Base-by-base conservation (phyloP, 176 grass and related monocot genomes). In the Juncus inflexus region DNA sequence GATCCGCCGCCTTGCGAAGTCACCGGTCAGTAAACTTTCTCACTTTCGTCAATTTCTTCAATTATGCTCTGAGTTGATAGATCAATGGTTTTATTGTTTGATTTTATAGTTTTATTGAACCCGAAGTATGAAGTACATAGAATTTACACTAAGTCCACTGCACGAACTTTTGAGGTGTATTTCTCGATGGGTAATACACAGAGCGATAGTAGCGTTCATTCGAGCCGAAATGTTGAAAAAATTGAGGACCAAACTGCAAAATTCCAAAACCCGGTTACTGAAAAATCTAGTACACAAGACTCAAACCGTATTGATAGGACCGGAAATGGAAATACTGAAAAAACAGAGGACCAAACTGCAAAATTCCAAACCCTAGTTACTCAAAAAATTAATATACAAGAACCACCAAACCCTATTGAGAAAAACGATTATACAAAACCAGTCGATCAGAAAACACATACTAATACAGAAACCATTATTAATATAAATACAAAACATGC, bases 131-230 rank as follows among this genome's bases (percentile, higher is more conserved):
- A 99, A 76, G 84, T 99, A 69, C 85, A 84, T 41, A 86, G 75
- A 61, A 78, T 99, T 10, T 99, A 99, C 60, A 74, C 86, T 10
- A 57, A 65, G 72, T 92, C 88, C 42, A 86, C 80, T 69, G 94
- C 83, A 77, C 72, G 80, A 67, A 78, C 80, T 77, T 99, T 80
- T 80, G 94, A 99, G 70, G 77, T 99, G 76, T 99, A 99, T 69
- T 89, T 80, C 77, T 72, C 83, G 63, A 80, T 75, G 66, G 65
- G n/a, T n/a, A n/a, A 35, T 40, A 19, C 49, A 10, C 49, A 61
- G 59, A 76, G 67, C 50, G 60, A 54, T 35, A 70, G 47, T 74
- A 78, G 53, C 53, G 50, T 77, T 76, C 82, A 83, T 38, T 68
- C 56, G 35, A 84, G 78, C 51, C 43, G 61, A 14, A 35, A 58